Conservation (phyloP, 2,329 filamentous ascomycete genomes). For the Cladosporium halotolerans region DNA sequence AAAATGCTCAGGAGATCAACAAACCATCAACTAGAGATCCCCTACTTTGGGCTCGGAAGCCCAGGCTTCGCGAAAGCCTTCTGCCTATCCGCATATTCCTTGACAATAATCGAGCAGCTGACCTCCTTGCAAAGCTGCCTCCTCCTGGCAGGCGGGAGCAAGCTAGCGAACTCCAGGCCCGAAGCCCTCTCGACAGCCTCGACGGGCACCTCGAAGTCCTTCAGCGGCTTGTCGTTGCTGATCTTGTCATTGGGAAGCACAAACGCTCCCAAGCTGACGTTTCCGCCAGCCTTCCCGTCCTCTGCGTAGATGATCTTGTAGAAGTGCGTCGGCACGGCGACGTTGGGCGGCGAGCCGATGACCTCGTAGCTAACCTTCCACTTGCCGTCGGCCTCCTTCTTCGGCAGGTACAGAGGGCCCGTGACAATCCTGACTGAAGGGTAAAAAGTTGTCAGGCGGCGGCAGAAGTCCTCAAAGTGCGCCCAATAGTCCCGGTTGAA, state of each 20-base stretch:
- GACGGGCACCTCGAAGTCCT: slow-evolving; percentile 89
- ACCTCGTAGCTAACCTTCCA: slow-evolving; percentile 96
- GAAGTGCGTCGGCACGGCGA: slow-evolving; percentile 96
- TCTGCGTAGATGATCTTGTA: slow-evolving; percentile 99
- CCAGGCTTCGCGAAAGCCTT: slow-evolving; percentile 34
- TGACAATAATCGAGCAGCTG: slow-evolving; percentile 74
- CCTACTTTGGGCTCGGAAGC: background rate
- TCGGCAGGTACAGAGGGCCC: slow-evolving; percentile 86
- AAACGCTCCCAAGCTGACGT: slow-evolving; percentile 87
- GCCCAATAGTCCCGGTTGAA: slow-evolving; percentile 99
- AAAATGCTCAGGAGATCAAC: background rate
- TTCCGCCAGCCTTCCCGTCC: slow-evolving; percentile 60
- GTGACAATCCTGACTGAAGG: slow-evolving; percentile 88
- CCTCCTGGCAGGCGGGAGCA: slow-evolving; percentile 66
- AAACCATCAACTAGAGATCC: background rate
- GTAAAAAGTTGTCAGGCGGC: slow-evolving; percentile 71
- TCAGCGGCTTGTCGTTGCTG: slow-evolving; percentile 76
- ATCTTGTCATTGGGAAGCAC: slow-evolving; percentile 90
- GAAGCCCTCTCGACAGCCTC: slow-evolving; percentile 89
- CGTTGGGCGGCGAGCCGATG: slow-evolving; percentile 85
- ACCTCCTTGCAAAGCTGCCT: slow-evolving; percentile 80
- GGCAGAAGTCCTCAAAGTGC: slow-evolving; percentile 95
- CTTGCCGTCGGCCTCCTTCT: slow-evolving; percentile 78
- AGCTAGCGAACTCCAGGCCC: slow-evolving; percentile 81
- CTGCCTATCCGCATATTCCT: slow-evolving; percentile 64